A percentile compares a stretch with the other conserved stretches of the same genome.
Evolutionary conservation across 2,329 filamentous ascomycete genomes (phyloP).

Genomic region (Dothidotthia symphoricarpi): DNA sequence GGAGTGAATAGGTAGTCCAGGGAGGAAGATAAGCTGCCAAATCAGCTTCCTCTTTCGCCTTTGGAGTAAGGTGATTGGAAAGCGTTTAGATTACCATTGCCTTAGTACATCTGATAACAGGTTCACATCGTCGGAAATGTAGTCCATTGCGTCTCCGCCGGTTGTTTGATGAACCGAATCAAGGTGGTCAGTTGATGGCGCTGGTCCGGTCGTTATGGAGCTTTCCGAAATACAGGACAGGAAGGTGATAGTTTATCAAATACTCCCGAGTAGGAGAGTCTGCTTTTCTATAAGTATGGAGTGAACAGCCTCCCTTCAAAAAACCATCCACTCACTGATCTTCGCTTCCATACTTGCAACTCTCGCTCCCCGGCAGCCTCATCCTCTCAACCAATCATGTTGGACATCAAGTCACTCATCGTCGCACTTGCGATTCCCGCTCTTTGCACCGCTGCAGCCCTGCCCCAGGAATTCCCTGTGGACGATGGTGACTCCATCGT

Average conservation of each 20-base stretch:
- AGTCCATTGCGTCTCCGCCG: constrained; percentile 5
- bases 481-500: constrained; percentile 20
- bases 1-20: no score
- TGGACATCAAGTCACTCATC: constrained; percentile 24
- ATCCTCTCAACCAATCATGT: constrained; percentile 8
- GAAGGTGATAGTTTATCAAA: constrained; percentile 11
- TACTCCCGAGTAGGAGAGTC: background rate
- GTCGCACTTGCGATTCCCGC: constrained; percentile 24
- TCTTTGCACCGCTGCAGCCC: constrained; percentile 18
- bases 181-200: constrained; percentile 20
- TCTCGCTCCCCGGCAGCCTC: constrained; percentile 5
- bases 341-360: constrained; percentile 10
- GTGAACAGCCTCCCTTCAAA: constrained; percentile 1
- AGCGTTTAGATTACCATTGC: constrained; percentile 1
- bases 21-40: constrained; percentile 3
- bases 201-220: constrained; percentile 16
- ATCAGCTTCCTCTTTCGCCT: constrained; percentile 20
- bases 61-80: constrained; percentile 4
- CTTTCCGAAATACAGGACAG: constrained; percentile 7
- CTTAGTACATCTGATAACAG: constrained; percentile 12
- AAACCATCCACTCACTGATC: constrained; percentile 22
- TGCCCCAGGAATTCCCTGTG: constrained; percentile 19
- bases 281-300: constrained; percentile 18
- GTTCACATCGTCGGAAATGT: constrained; percentile 3
- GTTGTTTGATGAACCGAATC: constrained; percentile 3